These are phyloP conservation scores for Capniomyces stellatus DNA, from an alignment of 371 early-diverging fungal species.

Conservation along the genomic window DNA sequence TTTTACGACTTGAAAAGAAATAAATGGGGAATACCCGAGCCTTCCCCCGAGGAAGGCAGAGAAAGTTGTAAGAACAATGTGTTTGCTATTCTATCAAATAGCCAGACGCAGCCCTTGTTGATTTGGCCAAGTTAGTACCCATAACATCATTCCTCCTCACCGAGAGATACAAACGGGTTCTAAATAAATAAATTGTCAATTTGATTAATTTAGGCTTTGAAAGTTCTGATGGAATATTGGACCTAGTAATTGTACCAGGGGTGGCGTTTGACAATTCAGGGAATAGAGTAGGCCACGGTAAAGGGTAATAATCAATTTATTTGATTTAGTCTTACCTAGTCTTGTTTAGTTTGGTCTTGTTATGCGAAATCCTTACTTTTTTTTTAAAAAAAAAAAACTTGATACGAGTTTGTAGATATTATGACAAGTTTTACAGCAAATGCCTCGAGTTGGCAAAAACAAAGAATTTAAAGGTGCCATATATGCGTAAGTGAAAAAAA, in stretches of 20 bases:
- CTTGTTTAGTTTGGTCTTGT: background rate
- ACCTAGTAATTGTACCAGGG: slow-evolving; percentile 24
- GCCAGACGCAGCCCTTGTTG: too few species aligned
- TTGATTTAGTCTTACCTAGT: background rate
- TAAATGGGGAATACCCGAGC: slow-evolving; percentile 37
- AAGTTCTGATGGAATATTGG: slow-evolving; percentile 1
- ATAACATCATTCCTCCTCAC: too few species aligned
- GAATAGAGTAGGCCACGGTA: slow-evolving; percentile 33
- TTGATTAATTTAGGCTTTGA: slow-evolving; percentile 12
- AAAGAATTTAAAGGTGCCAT: background rate
- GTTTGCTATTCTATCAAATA: too few species aligned
- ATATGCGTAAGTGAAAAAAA: slow-evolving; percentile 3
- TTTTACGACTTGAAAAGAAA: slow-evolving; percentile 20
- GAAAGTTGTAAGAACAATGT: slow-evolving; percentile 5
- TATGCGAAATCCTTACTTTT: background rate
- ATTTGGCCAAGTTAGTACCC: too few species aligned
- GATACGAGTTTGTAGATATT: too few species aligned
- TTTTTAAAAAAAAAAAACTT: background rate
- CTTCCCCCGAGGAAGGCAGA: slow-evolving; percentile 5
- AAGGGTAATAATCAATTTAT: slow-evolving; percentile 15
- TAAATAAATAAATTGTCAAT: too few species aligned
- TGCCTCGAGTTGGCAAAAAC: slow-evolving; percentile 6
- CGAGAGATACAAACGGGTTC: too few species aligned
- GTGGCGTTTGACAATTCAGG: slow-evolving; percentile 31
- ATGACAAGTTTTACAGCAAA: slow-evolving; percentile 18